Base-by-base conservation (phyloP, 2,329 filamentous ascomycete species). In the Colletotrichum endophyticum region DNA sequence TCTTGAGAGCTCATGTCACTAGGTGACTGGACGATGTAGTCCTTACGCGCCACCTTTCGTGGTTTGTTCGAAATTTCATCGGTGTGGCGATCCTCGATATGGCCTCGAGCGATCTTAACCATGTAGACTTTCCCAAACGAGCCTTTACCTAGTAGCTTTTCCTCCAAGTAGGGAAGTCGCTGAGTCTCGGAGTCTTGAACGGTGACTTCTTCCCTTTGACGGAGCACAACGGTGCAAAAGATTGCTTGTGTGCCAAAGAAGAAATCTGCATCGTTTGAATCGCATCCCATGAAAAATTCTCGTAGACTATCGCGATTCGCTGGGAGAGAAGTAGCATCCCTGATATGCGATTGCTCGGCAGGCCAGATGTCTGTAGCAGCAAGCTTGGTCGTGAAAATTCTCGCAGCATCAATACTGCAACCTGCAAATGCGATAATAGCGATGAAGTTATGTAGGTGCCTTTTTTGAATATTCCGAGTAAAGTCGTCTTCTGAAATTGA, bases 1-100 rank as follows among this genome's bases (percentile, higher is more conserved):
- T 81, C 79, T 61, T 79, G 78, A 13, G 78, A 80, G 5, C 78
- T 70, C 15, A 76, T 77, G 22, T 80, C 78, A 30, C 34, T 9
- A 5, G 30, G 13, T 4, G 73, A 78, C 27, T 72, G 80, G 15
- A 82, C 79, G 19, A 82, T 79, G 72, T 84, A 86, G 68, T 87
- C 85, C 64, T 86, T 86, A 28, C 85, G 83, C 2, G 85, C 84
- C 49, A 72, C 27, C 84, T 39, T 70, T 28, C 73, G 77, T 56
- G 80, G 72, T 6, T 70, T 77, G 64, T 80, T 81, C 59, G 79
- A 76, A 3, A 70, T 66, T 15, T 63, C 63, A 44, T 73, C 76
- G 5, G 67, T 72, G 5, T 77, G 77, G 6, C 75, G 75, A 61
- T 81, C 78, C 30, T 73, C 66, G 63, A 87, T 81, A 67, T 87